Evolutionary conservation across 2,329 filamentous ascomycete species (phyloP).

Genomic region (Stachybotrys elegans): DNA sequence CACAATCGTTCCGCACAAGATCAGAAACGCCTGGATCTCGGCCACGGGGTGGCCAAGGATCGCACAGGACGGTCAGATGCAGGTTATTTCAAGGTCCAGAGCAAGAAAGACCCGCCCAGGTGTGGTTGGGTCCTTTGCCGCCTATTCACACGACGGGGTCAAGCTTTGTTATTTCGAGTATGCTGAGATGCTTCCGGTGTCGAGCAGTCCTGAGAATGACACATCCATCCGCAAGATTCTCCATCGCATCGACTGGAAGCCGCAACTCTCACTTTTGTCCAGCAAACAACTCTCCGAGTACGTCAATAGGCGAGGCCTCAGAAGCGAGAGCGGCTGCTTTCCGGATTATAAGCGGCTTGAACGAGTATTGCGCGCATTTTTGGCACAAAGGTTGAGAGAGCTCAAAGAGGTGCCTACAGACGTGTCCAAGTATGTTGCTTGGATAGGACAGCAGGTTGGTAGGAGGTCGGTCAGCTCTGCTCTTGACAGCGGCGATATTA

Average conservation of each 20-base stretch:
- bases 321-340: too few relatives aligned
- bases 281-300: too few relatives aligned
- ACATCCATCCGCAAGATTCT: neutral
- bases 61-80: neutral
- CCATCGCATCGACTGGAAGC: conserved; percentile 1
- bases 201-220: neutral
- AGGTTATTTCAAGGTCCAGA: neutral
- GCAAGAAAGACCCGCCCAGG: neutral
- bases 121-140: neutral
- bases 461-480: too few relatives aligned
- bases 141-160: neutral
- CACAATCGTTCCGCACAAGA: neutral
- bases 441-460: too few relatives aligned
- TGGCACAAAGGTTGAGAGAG: too few relatives aligned
- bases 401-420: too few relatives aligned
- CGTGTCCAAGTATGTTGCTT: too few relatives aligned
- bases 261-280: neutral
- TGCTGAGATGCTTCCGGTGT: neutral
- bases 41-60: neutral
- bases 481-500: too few relatives aligned
- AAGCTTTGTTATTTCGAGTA: neutral
- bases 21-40: neutral
- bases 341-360: too few relatives aligned
- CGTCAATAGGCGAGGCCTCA: too few relatives aligned
- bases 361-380: too few relatives aligned